Base-by-base conservation (phyloP, 2,329 filamentous ascomycete genomes). In the Fusarium napiforme region DNA sequence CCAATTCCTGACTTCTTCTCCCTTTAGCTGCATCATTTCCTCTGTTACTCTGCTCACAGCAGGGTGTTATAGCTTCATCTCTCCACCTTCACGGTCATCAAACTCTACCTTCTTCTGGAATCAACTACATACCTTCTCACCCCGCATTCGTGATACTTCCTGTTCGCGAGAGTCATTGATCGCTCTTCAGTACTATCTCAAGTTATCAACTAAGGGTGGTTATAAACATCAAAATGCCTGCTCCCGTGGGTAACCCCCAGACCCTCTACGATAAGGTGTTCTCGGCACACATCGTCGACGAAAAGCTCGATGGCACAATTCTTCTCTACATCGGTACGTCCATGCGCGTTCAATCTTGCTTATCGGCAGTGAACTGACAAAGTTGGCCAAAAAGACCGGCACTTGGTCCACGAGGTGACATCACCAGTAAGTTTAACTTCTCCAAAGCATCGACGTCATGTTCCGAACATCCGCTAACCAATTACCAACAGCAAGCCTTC, bases 241-340 rank as follows among this genome's bases (percentile, higher is more conserved):
- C 87, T 80, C 90, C 89, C 77, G 91, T 92, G 77, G 87, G 87
- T 82, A 88, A 87, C 74, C 94, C 93, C 62, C 92, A 92, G 84
- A 97, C 95, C 78, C 89, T 98, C 81, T 98, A 98, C 86, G 96
- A 98, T 89, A 98, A 98, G 91, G 95, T 98, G 84, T 93, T 98
- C 79, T 90, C 94, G 79, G 92, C 92, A 85, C 96, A 99, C 83
- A 92, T 98, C 79, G 95, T 99, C 81, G 94, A 98, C 80, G 93
- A 97, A 89, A 94, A 95, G 88, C 90, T 94, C 63, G 96, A 98
- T 84, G 96, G 96, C 84, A 98, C 95, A 66, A 87, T 97, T 78
- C 86, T 97, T 74, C 88, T 98, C 67, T 98, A 98, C 83, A 98
- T 98, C 81, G 94, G 94, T 95, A 87, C 77, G 90, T 82, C 34